Evolutionary conservation across 345 rosid genomes (phyloP), one percentile per base, ranked within the genome.

Genomic region (Citrus reticulata): DNA sequence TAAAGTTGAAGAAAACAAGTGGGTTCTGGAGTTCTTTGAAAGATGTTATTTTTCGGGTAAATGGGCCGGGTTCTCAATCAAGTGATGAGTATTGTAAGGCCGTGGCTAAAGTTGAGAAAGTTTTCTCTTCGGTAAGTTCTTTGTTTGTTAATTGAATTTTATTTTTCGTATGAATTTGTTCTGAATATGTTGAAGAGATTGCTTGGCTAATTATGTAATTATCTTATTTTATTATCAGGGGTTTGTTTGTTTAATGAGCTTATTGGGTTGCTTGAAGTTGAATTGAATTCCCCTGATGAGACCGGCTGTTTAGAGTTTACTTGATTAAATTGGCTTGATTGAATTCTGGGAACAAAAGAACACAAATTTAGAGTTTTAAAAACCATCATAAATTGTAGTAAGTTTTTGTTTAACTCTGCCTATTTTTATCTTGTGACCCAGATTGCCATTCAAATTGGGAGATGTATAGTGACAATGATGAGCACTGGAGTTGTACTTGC

Each of bases 381-480:
- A 32, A 32, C 13, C 7, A 16, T 64, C 14, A 64, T 4, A 37
- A 37, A 55, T 25, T 24, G 35, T 39, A 60, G 68, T 40, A 5
- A 39, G 58, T 29, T 39, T 22, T 29, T 42, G 27, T 40, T 59
- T 63, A 35, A 4, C 72, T 27, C 16, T 39, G 24, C 39, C 22
- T 32, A 54, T 24, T 14, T 70, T 13, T 39, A 68, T 27, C 8
- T 9, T 7, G 60, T 54, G 77, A 40, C 25, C 70, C 85, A 95
- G 99, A 82, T 89, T 81, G 98, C 96, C 71, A 61, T 92, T 59
- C 99, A 92, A 84, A 84, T 93, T 73, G 99, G 93, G 78, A 95
- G 99, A 86, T 93, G 91, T 75, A 92, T 95, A 25, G 93, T 95
- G 77, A 95, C 98, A 14, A 93, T 93, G 97, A 90, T 90, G 90